Evolutionary conservation across 1,284 basidiomycete species (phyloP).

Genomic region (Coniferiporia weirii): DNA sequence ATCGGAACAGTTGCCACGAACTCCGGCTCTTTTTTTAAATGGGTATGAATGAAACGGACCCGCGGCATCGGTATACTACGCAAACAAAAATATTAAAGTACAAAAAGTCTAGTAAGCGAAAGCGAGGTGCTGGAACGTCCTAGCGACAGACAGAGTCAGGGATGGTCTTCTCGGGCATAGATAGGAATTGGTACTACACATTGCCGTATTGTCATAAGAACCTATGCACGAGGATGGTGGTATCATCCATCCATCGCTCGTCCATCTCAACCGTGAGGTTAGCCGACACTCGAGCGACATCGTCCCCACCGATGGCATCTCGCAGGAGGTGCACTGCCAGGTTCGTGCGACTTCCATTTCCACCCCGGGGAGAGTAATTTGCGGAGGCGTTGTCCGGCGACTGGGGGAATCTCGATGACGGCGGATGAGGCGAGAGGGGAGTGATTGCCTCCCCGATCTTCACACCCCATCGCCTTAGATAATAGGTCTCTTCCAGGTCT

Average conservation of each 20-base stretch:
- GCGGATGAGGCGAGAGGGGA: slow-evolving; percentile 16
- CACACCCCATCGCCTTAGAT: slow-evolving; percentile 17
- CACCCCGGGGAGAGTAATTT: neutral
- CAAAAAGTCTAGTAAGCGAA: no score
- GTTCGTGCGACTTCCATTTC: slow-evolving; percentile 28
- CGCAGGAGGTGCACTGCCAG: slow-evolving; percentile 49
- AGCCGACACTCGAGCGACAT: slow-evolving; percentile 45
- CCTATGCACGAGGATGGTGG: slow-evolving; percentile 51
- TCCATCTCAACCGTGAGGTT: slow-evolving; percentile 60
- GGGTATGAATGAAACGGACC: no score
- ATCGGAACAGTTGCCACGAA: no score
- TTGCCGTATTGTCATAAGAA: slow-evolving; percentile 27
- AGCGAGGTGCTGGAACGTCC: no score
- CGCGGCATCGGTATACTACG: no score
- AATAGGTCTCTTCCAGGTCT: slow-evolving; percentile 25
- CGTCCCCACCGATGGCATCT: slow-evolving; percentile 52
- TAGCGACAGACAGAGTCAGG: neutral
- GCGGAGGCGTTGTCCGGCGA: neutral
- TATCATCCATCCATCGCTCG: slow-evolving; percentile 65
- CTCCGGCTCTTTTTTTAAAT: no score
- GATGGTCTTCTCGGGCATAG: neutral
- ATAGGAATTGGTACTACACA: neutral
- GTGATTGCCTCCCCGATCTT: slow-evolving; percentile 14
- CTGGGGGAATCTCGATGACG: neutral
- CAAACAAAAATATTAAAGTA: no score